Evolutionary conservation across 352 stramenopile species (phyloP), one percentile per base, ranked within the genome.

Genomic region (Phytopythium mirpurense): DNA sequence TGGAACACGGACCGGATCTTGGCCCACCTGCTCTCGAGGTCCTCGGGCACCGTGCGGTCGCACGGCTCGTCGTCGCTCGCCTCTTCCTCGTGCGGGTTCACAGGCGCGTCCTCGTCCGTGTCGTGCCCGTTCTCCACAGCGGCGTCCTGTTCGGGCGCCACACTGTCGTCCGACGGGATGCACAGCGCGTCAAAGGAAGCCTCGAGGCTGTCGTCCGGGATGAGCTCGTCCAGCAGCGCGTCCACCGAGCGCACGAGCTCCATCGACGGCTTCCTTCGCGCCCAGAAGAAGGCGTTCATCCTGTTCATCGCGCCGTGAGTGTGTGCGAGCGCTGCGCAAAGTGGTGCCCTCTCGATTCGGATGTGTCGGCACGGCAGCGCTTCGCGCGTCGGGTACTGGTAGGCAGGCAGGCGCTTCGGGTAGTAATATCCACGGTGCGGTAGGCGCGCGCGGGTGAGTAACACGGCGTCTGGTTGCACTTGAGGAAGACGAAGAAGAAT

Each of bases 281-380:
- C 71, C 78, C 80, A 91, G 58, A 91, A 89, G 64, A 91, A 91
- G 9, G 80, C 81, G 66, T 90, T 90, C 72, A 91, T 75, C 35
- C 61, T 71, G 60, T 75, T 69, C 67, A 75, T 75, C 10, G 21
- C 35, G 19, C 40, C 16, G 7, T 4, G 10, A 42, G 18, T 42
- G n/a, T n/a, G n/a, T n/a, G n/a, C n/a, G n/a, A n/a, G n/a, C n/a
- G n/a, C n/a, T n/a, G n/a, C n/a, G n/a, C n/a, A n/a, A n/a, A n/a
- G n/a, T n/a, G n/a, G n/a, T 32, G 29, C 29, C 29, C 29, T 10
- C 29, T 32, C n/a, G 29, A 32, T 5, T 32, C 29, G 29, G 29
- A 9, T 32, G 5, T 5, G 29, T 32, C 29, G 29, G 29, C n/a
- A n/a, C n/a, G n/a, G n/a, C n/a, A n/a, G n/a, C n/a, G n/a, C n/a